Conservation (phyloP, 352 stramenopile species). For the Pythium oligandrum region DNA sequence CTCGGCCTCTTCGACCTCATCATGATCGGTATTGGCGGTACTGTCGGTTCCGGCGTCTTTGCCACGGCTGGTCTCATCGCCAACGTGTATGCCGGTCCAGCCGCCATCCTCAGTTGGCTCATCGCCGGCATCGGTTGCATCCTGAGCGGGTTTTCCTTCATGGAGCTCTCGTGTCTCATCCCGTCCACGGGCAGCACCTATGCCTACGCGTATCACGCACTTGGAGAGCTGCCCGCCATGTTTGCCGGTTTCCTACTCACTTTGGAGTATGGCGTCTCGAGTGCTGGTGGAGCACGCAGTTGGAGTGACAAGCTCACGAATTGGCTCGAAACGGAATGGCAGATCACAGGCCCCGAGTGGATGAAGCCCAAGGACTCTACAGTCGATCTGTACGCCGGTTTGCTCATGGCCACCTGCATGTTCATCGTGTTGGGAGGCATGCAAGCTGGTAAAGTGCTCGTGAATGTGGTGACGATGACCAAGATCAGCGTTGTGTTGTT, state of each 20-base stretch:
- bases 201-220: conserved; percentile 90
- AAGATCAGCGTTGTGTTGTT: conserved; percentile 90
- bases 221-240: conserved; percentile 91
- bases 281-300: conserved; percentile 85
- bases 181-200: conserved; percentile 90
- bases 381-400: conserved; percentile 64
- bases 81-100: conserved; percentile 63
- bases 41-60: conserved; percentile 93
- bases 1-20: conserved; percentile 91
- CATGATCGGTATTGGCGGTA: conserved; percentile 92
- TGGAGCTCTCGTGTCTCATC: conserved; percentile 87
- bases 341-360: conserved; percentile 38
- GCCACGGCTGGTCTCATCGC: conserved; percentile 72
- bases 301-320: conserved; percentile 93
- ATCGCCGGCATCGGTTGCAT: conserved; percentile 78
- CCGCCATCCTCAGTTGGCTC: conserved; percentile 79
- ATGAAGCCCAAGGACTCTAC: conserved; percentile 63
- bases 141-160: conserved; percentile 86
- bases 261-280: conserved; percentile 92
- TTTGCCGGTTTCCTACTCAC: conserved; percentile 87
- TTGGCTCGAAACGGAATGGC: conserved; percentile 63
- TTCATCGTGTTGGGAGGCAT: conserved; percentile 78
- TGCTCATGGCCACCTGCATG: conserved; percentile 72
- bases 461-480: conserved; percentile 89
- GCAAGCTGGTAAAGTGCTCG: conserved; percentile 83